These are phyloP conservation scores for Podochytrium sp. DNA, from an alignment of 192 early-diverging fungal species.

Conservation along the genomic window DNA sequence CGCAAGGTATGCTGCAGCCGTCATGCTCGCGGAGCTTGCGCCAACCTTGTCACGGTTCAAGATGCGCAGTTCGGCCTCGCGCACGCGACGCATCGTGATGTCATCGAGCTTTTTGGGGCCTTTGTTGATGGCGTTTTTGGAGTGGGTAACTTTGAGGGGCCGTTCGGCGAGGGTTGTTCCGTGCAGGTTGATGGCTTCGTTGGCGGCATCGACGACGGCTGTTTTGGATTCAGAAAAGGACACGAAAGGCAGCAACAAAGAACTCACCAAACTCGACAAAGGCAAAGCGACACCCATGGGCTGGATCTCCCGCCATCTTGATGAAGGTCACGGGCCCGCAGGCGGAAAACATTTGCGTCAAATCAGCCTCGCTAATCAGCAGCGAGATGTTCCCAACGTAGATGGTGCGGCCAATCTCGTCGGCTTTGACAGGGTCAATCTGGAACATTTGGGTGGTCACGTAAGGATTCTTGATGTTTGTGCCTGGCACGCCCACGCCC, in stretches of 20 bases:
- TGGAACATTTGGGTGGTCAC: slow-evolving; percentile 58
- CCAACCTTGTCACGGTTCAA: slow-evolving; percentile 28
- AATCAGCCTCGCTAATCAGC: slow-evolving; percentile 58
- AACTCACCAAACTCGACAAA: slow-evolving; percentile 76
- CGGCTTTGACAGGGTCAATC: slow-evolving; percentile 68
- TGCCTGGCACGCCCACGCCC: slow-evolving; percentile 27
- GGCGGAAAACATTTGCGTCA: slow-evolving; percentile 62
- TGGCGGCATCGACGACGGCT: slow-evolving; percentile 56
- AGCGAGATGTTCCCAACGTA: slow-evolving; percentile 76
- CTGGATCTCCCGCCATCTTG: slow-evolving; percentile 77
- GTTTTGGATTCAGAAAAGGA: slow-evolving; percentile 2
- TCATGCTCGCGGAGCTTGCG: background rate
- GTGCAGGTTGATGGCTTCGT: slow-evolving; percentile 66
- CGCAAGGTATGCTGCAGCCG: background rate
- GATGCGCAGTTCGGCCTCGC: slow-evolving; percentile 57
- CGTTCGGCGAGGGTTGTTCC: slow-evolving; percentile 67
- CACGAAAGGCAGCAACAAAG: background rate
- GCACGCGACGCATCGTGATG: slow-evolving; percentile 53
- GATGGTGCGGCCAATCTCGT: slow-evolving; percentile 77
- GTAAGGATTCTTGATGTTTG: slow-evolving; percentile 41
- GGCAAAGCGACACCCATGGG: slow-evolving; percentile 71
- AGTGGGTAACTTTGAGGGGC: slow-evolving; percentile 67
- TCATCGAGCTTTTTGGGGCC: slow-evolving; percentile 50
- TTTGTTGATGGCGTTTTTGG: slow-evolving; percentile 80
- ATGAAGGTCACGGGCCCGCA: slow-evolving; percentile 73